Conservation (phyloP, 2,329 filamentous ascomycete species). For the Phyllosticta citribraziliensis region DNA sequence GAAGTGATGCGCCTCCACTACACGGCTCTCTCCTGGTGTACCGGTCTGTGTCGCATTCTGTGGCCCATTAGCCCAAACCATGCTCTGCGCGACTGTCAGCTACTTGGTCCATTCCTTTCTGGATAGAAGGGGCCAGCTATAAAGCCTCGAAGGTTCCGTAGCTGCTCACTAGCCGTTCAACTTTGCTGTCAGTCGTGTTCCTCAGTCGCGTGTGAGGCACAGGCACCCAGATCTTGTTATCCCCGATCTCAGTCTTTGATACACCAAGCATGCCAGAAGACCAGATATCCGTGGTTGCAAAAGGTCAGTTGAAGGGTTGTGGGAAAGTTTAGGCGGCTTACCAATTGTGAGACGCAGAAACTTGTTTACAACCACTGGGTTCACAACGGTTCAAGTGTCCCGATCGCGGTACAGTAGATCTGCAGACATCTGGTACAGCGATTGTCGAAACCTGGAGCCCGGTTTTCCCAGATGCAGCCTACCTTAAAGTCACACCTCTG, state of each 20-base stretch:
- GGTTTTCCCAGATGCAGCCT: neutral
- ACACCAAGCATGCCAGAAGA: neutral
- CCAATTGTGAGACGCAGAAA: neutral
- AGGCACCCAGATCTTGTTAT: neutral
- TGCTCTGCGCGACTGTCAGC: neutral
- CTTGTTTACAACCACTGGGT: neutral
- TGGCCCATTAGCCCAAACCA: conserved; percentile 3
- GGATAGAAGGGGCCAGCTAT: neutral
- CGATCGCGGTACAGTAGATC: neutral
- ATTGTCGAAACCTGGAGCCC: neutral
- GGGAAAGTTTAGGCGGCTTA: neutral
- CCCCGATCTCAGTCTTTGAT: neutral
- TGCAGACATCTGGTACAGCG: neutral
- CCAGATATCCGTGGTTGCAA: neutral
- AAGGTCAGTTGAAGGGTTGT: neutral
- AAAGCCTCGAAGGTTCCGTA: neutral
- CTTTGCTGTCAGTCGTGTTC: neutral
- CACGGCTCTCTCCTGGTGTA: neutral
- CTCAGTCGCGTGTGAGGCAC: neutral
- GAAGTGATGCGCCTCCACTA: neutral
- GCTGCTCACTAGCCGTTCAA: neutral
- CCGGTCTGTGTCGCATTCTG: neutral
- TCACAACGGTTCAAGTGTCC: neutral
- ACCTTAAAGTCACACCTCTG: neutral
- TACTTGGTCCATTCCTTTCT: neutral